These are phyloP conservation scores for Tolypocladium cylindrosporum DNA, from an alignment of 2,329 filamentous ascomycete genomes.

Conservation along the genomic window DNA sequence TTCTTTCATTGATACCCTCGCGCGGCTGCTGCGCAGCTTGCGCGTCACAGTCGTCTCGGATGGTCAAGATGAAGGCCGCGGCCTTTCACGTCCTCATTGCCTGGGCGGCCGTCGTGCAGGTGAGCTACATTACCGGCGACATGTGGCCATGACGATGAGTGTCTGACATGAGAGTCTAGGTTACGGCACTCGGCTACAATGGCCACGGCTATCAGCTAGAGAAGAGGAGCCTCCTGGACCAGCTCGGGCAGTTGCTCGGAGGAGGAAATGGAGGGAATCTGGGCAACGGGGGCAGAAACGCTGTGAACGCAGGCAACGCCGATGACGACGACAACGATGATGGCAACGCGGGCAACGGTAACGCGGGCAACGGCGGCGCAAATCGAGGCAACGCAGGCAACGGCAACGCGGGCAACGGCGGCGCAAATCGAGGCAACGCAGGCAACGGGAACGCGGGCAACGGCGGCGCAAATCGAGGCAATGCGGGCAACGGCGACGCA, in stretches of 20 bases:
- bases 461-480: background rate
- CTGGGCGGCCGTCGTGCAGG: slow-evolving; percentile 7
- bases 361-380: background rate
- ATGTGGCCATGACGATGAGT: background rate
- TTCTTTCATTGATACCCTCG: background rate
- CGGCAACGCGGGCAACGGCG: background rate
- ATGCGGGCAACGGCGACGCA: background rate
- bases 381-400: background rate
- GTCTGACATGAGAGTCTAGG: slow-evolving; percentile 1
- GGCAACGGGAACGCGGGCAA: background rate
- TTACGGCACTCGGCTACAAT: slow-evolving; percentile 1
- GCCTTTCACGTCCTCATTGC: slow-evolving; percentile 9
- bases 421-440: background rate
- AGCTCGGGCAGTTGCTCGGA: slow-evolving; percentile 5
- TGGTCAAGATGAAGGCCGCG: slow-evolving; percentile 9
- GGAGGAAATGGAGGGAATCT: background rate
- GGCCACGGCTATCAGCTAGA: slow-evolving; percentile 1
- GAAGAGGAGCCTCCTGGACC: slow-evolving; percentile 4
- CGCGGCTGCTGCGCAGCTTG: background rate
- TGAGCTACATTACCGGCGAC: slow-evolving; percentile 1
- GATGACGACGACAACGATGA: background rate
- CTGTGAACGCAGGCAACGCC: background rate
- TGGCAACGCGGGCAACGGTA: background rate
- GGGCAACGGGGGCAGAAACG: background rate
- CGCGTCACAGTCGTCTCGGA: background rate